phyloP scores from a whole-genome alignment of 176 grass and related monocot genomes.

The Leersia perrieri region DNA sequence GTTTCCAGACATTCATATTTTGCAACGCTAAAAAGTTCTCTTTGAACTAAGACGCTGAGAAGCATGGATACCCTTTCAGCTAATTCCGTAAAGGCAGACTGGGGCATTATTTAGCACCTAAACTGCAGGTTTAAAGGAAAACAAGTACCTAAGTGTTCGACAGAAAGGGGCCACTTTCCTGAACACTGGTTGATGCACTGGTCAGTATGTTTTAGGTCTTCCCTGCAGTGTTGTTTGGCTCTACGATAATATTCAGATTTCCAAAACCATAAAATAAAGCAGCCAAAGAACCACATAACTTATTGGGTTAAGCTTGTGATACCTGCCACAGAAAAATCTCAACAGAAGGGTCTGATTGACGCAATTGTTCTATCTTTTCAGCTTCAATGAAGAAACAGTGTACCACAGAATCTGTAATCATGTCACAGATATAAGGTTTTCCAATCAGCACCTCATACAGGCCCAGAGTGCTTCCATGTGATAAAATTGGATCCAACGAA shows the following conservation, averaged over 20 bases:
- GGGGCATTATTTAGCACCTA: background rate
- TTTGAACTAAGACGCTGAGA: background rate
- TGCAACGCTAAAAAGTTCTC: background rate
- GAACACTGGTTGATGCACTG: background rate
- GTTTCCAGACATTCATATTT: background rate
- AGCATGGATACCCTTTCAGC: background rate
- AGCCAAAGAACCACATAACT: background rate
- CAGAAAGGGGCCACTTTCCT: background rate
- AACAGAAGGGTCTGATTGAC: conserved; percentile 55
- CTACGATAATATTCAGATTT: background rate
- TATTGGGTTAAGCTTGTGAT: conserved; percentile 2
- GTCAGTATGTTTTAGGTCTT: background rate
- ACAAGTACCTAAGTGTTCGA: background rate
- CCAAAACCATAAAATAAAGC: background rate
- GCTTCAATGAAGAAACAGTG: conserved; percentile 93
- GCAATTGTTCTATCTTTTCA: conserved; percentile 74
- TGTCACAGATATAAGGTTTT: conserved; percentile 87
- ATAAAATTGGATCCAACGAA: conserved; percentile 80
- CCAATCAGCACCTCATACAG: conserved; percentile 84
- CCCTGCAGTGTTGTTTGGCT: background rate
- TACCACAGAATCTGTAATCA: conserved; percentile 74
- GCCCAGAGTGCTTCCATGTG: conserved; percentile 83
- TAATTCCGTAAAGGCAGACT: background rate
- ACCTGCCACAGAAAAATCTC: conserved; percentile 98
- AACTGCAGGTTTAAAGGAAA: background rate